phyloP scores from a whole-genome alignment of 1,284 basidiomycete genomes.

The Leccinum pachyderme region DNA sequence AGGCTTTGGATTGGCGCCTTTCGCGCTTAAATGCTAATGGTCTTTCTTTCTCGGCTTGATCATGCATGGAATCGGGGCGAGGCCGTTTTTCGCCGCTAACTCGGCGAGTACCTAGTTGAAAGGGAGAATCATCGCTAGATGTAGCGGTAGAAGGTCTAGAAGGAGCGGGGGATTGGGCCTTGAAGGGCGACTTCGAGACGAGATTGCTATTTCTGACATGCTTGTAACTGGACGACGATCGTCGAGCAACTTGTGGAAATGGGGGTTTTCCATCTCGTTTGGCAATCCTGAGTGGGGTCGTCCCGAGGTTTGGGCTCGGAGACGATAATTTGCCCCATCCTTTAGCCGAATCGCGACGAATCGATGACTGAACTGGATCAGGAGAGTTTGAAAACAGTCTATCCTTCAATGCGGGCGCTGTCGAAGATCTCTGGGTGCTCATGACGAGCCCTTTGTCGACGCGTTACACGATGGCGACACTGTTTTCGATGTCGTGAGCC shows the following conservation, averaged over 20 bases:
- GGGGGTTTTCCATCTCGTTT: slow-evolving; percentile 55
- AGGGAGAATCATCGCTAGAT: slow-evolving; percentile 4
- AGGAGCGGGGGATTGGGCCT: slow-evolving; percentile 54
- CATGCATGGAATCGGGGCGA: slow-evolving; percentile 62
- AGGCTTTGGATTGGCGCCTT: slow-evolving; percentile 71
- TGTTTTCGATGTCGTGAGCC: slow-evolving; percentile 23
- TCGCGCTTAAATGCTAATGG: slow-evolving; percentile 71
- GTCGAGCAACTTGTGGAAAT: slow-evolving; percentile 56
- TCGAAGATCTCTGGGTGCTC: slow-evolving; percentile 25
- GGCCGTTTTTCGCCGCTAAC: slow-evolving; percentile 74
- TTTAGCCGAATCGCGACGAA: slow-evolving; percentile 56
- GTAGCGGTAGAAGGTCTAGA: slow-evolving; percentile 39
- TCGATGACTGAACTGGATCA: slow-evolving; percentile 62
- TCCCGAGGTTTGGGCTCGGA: slow-evolving; percentile 40
- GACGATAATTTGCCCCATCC: slow-evolving; percentile 48
- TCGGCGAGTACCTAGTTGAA: slow-evolving; percentile 41
- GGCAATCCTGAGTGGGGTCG: slow-evolving; percentile 67
- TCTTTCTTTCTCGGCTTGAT: slow-evolving; percentile 67
- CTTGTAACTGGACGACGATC: slow-evolving; percentile 80
- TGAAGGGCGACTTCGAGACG: slow-evolving; percentile 90
- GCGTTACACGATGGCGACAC: slow-evolving; percentile 6
- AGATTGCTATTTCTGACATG: slow-evolving; percentile 80
- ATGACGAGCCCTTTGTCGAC: slow-evolving; percentile 19
- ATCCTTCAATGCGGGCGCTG: slow-evolving; percentile 35
- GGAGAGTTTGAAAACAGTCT: slow-evolving; percentile 62